phyloP scores from a whole-genome alignment of 768 basidiomycete species.

The Lactarius pseudohatsudake region DNA sequence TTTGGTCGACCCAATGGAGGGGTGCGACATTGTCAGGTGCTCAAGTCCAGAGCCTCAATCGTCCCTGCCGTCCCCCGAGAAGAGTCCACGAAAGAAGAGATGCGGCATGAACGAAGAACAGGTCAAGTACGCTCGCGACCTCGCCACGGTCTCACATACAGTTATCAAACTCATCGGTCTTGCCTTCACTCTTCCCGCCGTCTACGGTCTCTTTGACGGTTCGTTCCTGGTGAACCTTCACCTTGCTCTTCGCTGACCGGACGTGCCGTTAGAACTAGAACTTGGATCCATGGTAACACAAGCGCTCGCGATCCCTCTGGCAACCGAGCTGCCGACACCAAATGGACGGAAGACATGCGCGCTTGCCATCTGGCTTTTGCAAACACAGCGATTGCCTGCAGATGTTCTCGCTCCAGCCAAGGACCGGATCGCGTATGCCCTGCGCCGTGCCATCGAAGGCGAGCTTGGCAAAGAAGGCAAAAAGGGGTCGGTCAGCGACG shows the following conservation, averaged over 20 bases:
- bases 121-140: constrained; percentile 75
- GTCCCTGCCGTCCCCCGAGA: constrained; percentile 64
- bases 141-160: constrained; percentile 70
- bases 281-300: constrained; percentile 59
- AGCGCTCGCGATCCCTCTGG: constrained; percentile 70
- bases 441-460: constrained; percentile 77
- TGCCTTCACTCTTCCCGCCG: constrained; percentile 57
- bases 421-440: constrained; percentile 66
- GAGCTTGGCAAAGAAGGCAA: constrained; percentile 88
- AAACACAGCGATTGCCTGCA: constrained; percentile 65
- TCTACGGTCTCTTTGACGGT: constrained; percentile 66
- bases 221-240: constrained; percentile 27
- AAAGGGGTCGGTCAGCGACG: constrained; percentile 78
- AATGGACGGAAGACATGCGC: constrained; percentile 87
- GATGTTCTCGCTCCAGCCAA: constrained; percentile 59
- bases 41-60: constrained; percentile 20
- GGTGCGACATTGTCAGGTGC: constrained; percentile 11
- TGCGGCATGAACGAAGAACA: constrained; percentile 75
- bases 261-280: constrained; percentile 49
- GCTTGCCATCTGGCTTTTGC: constrained; percentile 71
- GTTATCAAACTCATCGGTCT: constrained; percentile 65
- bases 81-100: constrained; percentile 61
- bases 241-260: constrained; percentile 15
- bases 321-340: constrained; percentile 68
- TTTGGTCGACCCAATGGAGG: constrained; percentile 53